Base-by-base conservation (phyloP, 2,329 filamentous ascomycete genomes). In the Simplicillium sp. region DNA sequence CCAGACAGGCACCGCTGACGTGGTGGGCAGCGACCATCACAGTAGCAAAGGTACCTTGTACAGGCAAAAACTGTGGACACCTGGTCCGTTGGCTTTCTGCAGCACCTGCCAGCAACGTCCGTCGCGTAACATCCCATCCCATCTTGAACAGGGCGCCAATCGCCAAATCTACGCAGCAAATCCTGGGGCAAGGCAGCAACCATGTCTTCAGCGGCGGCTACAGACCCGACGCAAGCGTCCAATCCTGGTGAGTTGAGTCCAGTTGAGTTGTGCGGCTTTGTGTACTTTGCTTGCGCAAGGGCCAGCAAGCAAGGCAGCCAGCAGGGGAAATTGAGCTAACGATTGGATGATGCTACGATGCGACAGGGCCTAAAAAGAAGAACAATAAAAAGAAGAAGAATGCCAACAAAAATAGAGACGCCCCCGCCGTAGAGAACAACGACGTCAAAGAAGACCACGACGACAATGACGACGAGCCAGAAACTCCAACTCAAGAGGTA, bases 301-400 rank as follows among this genome's bases (percentile, higher is more conserved):
- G 31, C 31, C 31, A n/a, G 31, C 31, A 33, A 33, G 15, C 12
- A 33, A 13, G n/a, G 9, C 29, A 9, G 29, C 11, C 12, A 25
- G 9, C 20, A 18, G 15, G 29, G n/a, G 13, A 37, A 34, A 37
- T 37, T 34, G 35, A 38, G 34, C 42, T 44, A 39, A 44, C 39
- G 48, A 58, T n/a, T 46, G 44, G 46, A 25, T 25, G 20, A 25
- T 25, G 20, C 20, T 25, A 25, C 46, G 46, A 46, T 43, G 40
- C 41, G 50, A 44, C 54, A 66, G 65, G 61, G 50, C 52, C 66
- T 38, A 74, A 71, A 60, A 77, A 75, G 62, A 77, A 73, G 63
- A 71, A 68, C 55, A 71, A 68, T 52, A 77, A 71, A 51, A 78
- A 76, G 61, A 78, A 75, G 64, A 76, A 73, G 66, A 73, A 69